A percentile compares a stretch with the other conserved stretches of the same genome.
phyloP scores from a whole-genome alignment of 345 rosid genomes.

The Aegle marmelos region DNA sequence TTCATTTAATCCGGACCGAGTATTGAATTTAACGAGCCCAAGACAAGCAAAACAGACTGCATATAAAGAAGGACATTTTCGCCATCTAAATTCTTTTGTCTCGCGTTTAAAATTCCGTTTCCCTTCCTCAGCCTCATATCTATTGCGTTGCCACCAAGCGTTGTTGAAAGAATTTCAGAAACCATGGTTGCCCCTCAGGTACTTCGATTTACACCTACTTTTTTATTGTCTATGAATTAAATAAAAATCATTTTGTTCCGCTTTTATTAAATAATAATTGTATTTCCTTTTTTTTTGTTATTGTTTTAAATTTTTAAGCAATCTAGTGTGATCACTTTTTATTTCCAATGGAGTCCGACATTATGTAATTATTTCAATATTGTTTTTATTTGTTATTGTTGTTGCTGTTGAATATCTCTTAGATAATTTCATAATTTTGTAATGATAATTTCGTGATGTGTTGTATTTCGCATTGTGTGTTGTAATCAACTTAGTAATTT shows the following conservation, averaged over 20 bases:
- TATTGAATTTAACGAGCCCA: not conserved
- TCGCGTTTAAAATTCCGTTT: not conserved
- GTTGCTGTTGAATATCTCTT: not conserved
- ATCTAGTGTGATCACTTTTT: not conserved
- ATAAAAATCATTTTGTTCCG: not conserved
- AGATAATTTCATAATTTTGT: not conserved
- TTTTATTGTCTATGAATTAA: not conserved
- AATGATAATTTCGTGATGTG: not conserved
- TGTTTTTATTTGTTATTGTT: not conserved
- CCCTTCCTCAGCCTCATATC: not conserved
- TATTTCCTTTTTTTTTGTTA: not conserved
- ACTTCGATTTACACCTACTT: not conserved
- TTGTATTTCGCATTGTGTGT: not conserved
- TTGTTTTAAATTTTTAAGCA: not conserved
- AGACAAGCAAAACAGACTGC: too few species aligned
- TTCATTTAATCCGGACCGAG: not conserved
- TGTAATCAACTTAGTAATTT: not conserved
- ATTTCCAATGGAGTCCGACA: not conserved
- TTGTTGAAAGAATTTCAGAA: not conserved
- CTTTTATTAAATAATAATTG: not conserved
- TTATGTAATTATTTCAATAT: not conserved
- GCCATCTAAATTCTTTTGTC: not conserved
- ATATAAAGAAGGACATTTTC: not conserved
- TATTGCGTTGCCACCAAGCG: not conserved
- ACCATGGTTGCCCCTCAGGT: constrained; percentile 18